Evolutionary conservation across 371 early-diverging fungal genomes (phyloP).

Genomic region (Choanephora cucurbitarum): DNA sequence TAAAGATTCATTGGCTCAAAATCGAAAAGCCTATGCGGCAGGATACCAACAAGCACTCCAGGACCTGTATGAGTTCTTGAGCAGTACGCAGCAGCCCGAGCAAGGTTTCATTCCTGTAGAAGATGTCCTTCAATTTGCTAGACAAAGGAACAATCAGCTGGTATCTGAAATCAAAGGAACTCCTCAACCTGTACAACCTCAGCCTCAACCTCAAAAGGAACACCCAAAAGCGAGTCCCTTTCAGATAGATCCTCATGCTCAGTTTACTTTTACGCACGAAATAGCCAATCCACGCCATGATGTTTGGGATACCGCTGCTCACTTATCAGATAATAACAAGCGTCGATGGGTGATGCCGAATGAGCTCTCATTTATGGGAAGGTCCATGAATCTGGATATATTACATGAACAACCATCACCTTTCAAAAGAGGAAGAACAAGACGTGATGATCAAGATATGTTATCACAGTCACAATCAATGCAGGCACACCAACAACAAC

Average conservation of each 20-base stretch:
- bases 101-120: constrained; percentile 53
- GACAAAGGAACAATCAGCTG: constrained; percentile 50
- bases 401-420: constrained; percentile 36
- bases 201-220: constrained; percentile 13
- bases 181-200: constrained; percentile 4
- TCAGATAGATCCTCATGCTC: constrained; percentile 48
- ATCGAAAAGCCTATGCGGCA: constrained; percentile 59
- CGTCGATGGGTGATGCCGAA: constrained; percentile 27
- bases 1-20: constrained; percentile 68
- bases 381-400: constrained; percentile 29
- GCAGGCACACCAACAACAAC: constrained; percentile 4
- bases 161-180: constrained; percentile 29
- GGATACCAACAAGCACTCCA: constrained; percentile 77
- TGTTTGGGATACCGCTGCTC: constrained; percentile 22
- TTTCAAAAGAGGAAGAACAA: constrained; percentile 38
- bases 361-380: constrained; percentile 50
- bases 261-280: constrained; percentile 48
- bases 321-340: constrained; percentile 22
- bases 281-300: constrained; percentile 9
- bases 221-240: constrained; percentile 23
- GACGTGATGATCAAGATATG: constrained; percentile 32
- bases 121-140: constrained; percentile 58
- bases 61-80: constrained; percentile 66
- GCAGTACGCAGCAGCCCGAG: constrained; percentile 34
- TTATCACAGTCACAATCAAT: constrained; percentile 9